A percentile compares a stretch with the other conserved stretches of the same genome.
Evolutionary conservation across 1,139 yeast species (phyloP).

Genomic region (Hanseniaspora sp.): DNA sequence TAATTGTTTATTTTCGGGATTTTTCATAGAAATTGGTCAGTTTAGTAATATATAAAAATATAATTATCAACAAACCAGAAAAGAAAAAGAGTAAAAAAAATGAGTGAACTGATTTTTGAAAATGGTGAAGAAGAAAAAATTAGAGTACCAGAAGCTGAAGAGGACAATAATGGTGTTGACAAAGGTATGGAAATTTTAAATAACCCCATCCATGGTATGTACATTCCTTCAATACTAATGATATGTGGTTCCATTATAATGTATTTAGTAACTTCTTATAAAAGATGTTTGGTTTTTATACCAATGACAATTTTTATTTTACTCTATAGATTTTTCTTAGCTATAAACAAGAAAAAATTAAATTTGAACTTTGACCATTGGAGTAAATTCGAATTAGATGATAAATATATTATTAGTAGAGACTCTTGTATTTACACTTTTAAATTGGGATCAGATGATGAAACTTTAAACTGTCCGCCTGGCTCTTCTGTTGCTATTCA

Average conservation of each 20-base stretch:
- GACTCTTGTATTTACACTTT: constrained; percentile 66
- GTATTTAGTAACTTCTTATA: constrained; percentile 34
- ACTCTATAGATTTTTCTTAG: constrained; percentile 38
- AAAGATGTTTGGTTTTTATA: constrained; percentile 36
- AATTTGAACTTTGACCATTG: constrained; percentile 45
- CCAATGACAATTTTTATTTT: constrained; percentile 30
- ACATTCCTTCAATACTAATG: constrained; percentile 53
- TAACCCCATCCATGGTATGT: constrained; percentile 61
- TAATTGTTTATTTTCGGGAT: too few relatives aligned
- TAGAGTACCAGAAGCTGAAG: neutral
- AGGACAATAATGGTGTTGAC: neutral
- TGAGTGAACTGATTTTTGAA: constrained; percentile 15
- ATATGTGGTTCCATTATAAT: constrained; percentile 52
- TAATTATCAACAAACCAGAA: neutral
- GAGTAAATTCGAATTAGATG: constrained; percentile 56
- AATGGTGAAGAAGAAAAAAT: constrained; percentile 14
- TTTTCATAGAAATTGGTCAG: too few relatives aligned
- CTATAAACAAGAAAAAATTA: constrained; percentile 34
- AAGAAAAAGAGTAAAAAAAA: neutral
- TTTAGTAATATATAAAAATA: neutral
- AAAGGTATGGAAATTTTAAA: constrained; percentile 33
- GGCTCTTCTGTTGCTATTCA: constrained; percentile 61
- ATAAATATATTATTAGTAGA: constrained; percentile 57
- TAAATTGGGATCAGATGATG: constrained; percentile 49
- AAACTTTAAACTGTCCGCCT: constrained; percentile 53